Evolutionary conservation across 768 basidiomycete species (phyloP), one percentile per base, ranked within the genome.

Genomic region (Calvatia gigantea): DNA sequence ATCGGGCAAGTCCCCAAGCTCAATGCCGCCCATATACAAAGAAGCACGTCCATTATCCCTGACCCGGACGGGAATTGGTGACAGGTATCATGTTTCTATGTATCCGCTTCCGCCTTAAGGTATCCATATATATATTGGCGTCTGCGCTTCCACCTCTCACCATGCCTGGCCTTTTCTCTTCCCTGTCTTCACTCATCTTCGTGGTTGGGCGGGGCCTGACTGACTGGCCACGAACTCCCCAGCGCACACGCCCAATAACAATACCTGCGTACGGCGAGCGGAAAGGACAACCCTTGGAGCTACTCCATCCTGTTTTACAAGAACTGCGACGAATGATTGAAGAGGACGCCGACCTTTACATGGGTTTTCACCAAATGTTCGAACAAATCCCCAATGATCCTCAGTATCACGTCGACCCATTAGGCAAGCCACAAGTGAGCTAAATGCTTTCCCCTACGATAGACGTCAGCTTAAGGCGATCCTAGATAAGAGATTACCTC

Each of bases 311-410:
- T 1, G 61, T 60, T 31, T 38, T 67, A 32, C 58, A 66, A 44
- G 67, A 71, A 21, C 70, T 72, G 53, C 58, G 65, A 42, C 42
- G 54, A 12, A 35, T 69, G 35, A 70, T 70, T 42, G 69, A 70
- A 39, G 55, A 48, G 19, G 64, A 67, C 31, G 45, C 57, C 11
- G 54, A 64, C 15, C 47, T 70, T 15, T 68, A 58, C 57, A 68
- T 68, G 66, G 65, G 62, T 4, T 72, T 74, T 58, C 62, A 65
- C 28, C 64, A 65, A 45, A 73, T 73, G 73, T 71, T 73, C 54
- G 51, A 60, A n/a, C 44, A 62, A 27, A 52, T 62, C 21, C 57
- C 59, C 41, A 19, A 31, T 5, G 47, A 53, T 7, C 31, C 48
- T 1, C 51, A 37, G 2, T 53, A 58, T 28, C 45, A 4, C 19